Percentiles rank a stretch among this genome's conserved stretches.
Evolutionary conservation across 73 alveolate species (phyloP).

Genomic region (Breviolum minutum): DNA sequence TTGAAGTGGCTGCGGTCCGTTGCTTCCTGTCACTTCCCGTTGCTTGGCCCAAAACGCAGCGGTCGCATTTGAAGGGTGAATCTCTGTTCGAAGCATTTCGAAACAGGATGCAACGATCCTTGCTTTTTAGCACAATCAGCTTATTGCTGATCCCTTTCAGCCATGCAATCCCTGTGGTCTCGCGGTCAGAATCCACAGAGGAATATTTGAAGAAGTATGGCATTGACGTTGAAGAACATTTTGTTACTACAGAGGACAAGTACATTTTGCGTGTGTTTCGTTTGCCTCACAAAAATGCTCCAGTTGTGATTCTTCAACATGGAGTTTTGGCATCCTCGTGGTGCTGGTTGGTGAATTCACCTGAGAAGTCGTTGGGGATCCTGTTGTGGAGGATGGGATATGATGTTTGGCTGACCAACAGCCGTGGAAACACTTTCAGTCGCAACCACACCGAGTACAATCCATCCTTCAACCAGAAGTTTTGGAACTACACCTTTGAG

Average conservation of each 20-base stretch:
- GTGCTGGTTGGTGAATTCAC: conserved; percentile 90
- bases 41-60: background rate
- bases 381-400: conserved; percentile 96
- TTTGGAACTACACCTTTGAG: conserved; percentile 96
- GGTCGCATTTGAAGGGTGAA: background rate
- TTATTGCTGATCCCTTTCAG: background rate
- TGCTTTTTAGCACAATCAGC: background rate
- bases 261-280: conserved; percentile 68
- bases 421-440: conserved; percentile 98
- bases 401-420: conserved; percentile 98
- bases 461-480: conserved; percentile 57
- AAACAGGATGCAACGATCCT: background rate
- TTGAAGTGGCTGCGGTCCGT: too few species aligned
- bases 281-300: conserved; percentile 6
- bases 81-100: background rate
- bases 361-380: conserved; percentile 44
- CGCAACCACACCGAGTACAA: conserved; percentile 95
- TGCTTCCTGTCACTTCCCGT: too few species aligned
- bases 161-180: background rate
- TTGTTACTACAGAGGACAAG: conserved; percentile 53
- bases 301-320: conserved; percentile 75
- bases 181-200: conserved; percentile 30
- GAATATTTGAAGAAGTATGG: conserved; percentile 53
- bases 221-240: conserved; percentile 78
- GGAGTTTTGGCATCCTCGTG: conserved; percentile 96